Conservation (phyloP, 2,329 filamentous ascomycete species). For the Helotiales sp. region DNA sequence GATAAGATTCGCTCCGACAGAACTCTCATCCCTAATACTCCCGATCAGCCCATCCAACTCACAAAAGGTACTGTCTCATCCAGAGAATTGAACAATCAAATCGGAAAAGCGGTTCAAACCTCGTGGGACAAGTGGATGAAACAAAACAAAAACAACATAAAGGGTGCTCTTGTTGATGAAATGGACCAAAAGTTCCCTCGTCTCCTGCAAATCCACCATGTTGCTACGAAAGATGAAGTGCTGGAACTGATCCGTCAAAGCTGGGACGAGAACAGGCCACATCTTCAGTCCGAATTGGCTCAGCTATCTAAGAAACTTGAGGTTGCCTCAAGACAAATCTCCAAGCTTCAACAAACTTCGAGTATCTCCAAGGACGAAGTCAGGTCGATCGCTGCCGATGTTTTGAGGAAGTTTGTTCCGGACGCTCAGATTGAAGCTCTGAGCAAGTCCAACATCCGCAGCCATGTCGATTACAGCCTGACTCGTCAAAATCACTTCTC, state of each 20-base stretch:
- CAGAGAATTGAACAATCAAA: constrained; percentile 14
- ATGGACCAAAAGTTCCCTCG: constrained; percentile 23
- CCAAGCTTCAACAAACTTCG: constrained; percentile 15
- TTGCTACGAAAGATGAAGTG: constrained; percentile 47
- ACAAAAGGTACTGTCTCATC: constrained; percentile 23
- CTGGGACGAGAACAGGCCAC: constrained; percentile 47
- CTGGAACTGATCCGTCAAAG: constrained; percentile 92
- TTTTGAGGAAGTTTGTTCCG: constrained; percentile 21
- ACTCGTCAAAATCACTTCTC: constrained; percentile 73
- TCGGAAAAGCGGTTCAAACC: constrained; percentile 1
- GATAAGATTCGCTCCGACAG: constrained; percentile 50
- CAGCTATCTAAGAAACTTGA: constrained; percentile 19
- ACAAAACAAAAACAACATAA: constrained; percentile 17
- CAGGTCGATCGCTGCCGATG: constrained; percentile 17
- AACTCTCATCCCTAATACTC: constrained; percentile 7
- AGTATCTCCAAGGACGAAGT: constrained; percentile 18
- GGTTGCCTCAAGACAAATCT: constrained; percentile 13
- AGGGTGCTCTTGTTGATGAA: constrained; percentile 13
- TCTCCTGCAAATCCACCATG: constrained; percentile 21
- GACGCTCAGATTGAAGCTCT: constrained; percentile 30
- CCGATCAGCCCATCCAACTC: not conserved
- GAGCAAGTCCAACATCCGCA: constrained; percentile 27
- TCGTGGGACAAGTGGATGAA: constrained; percentile 20
- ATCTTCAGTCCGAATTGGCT: constrained; percentile 21
- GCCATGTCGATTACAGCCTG: constrained; percentile 13